Evolutionary conservation across 148 eudicot genomes (phyloP).

Genomic region (Persicaria tinctoria): DNA sequence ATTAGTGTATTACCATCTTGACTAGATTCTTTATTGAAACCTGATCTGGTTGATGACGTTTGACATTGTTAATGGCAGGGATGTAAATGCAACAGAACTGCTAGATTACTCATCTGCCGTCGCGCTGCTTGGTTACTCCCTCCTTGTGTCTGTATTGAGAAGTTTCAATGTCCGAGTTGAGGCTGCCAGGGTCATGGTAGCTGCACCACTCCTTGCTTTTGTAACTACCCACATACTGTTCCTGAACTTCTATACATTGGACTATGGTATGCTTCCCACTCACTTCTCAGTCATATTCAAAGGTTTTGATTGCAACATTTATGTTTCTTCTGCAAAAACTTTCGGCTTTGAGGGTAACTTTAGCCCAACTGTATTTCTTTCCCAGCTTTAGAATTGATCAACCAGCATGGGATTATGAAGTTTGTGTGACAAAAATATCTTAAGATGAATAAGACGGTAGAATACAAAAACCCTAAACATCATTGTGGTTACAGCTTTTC

Average conservation of each 20-base stretch:
- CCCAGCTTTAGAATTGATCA: neutral
- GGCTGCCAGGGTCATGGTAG: slow-evolving; percentile 69
- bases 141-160: slow-evolving; percentile 66
- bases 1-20: too few species aligned
- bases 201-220: slow-evolving; percentile 70
- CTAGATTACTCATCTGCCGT: slow-evolving; percentile 85
- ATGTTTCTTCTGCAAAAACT: neutral
- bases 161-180: slow-evolving; percentile 56
- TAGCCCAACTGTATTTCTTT: neutral
- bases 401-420: neutral
- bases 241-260: slow-evolving; percentile 60
- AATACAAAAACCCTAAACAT: neutral
- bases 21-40: too few species aligned
- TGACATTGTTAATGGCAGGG: slow-evolving; percentile 39
- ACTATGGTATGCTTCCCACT: slow-evolving; percentile 51
- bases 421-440: neutral
- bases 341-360: neutral
- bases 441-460: neutral
- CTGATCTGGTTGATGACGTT: neutral
- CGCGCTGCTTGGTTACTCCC: slow-evolving; percentile 73
- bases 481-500: too few species aligned
- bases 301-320: neutral
- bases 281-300: neutral
- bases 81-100: slow-evolving; percentile 68
- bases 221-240: slow-evolving; percentile 67